Conservation (phyloP, 768 basidiomycete genomes). For the Termitomyces sp. region DNA sequence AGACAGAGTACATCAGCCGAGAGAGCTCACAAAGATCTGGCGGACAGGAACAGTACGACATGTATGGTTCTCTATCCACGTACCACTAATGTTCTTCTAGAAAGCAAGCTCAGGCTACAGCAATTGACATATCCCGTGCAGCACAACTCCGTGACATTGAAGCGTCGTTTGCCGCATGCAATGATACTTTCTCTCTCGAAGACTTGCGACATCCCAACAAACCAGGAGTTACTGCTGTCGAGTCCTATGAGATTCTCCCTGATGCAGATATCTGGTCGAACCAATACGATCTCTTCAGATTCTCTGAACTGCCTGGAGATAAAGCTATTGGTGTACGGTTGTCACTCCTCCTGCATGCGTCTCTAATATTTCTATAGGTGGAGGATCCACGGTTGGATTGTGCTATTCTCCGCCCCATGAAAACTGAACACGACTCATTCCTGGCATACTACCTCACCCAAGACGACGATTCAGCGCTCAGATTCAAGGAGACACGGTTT, state of each 20-base stretch:
- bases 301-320: constrained; percentile 85
- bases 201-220: constrained; percentile 76
- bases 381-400: constrained; percentile 82
- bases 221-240: constrained; percentile 65
- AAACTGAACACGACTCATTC: constrained; percentile 85
- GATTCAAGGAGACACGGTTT: constrained; percentile 57
- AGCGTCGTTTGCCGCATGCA: constrained; percentile 62
- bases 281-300: constrained; percentile 82
- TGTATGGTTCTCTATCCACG: neutral
- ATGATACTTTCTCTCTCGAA: constrained; percentile 54
- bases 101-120: constrained; percentile 40
- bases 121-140: constrained; percentile 66
- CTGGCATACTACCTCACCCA: constrained; percentile 79
- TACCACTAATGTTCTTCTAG: constrained; percentile 21
- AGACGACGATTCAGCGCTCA: constrained; percentile 64
- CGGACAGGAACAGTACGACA: constrained; percentile 52
- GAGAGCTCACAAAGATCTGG: constrained; percentile 39
- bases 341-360: neutral
- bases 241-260: constrained; percentile 79
- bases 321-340: constrained; percentile 57
- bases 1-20: constrained; percentile 84
- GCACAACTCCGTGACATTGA: constrained; percentile 81
- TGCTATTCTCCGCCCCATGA: constrained; percentile 83
- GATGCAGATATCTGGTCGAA: constrained; percentile 88
- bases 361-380: constrained; percentile 32